A percentile compares a stretch with the other conserved stretches of the same genome.
Conservation (phyloP, 306 rosid genomes). For the Gleditsia sinensis region DNA sequence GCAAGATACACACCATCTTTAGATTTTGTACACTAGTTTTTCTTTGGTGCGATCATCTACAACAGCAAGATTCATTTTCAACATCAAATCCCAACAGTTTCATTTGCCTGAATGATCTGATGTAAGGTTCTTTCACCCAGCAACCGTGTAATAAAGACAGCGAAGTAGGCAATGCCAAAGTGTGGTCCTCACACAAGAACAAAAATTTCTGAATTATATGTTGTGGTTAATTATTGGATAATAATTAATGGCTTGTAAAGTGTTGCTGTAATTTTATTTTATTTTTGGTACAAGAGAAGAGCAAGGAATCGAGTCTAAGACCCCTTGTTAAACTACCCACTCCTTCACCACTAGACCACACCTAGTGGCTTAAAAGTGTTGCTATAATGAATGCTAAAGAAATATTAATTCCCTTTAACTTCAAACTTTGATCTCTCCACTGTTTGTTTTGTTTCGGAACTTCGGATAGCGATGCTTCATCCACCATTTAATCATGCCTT, state of each 20-base stretch:
- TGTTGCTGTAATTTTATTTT: not conserved
- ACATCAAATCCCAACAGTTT: slow-evolving; percentile 44
- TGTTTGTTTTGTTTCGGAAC: slow-evolving; percentile 15
- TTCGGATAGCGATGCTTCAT: slow-evolving; percentile 56
- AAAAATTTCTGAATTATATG: slow-evolving; percentile 29
- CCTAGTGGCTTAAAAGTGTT: no score
- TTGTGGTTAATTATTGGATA: slow-evolving; percentile 35
- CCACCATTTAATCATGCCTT: slow-evolving; percentile 42
- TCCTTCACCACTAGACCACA: no score
- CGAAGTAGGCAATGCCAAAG: slow-evolving; percentile 25
- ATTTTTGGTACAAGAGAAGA: no score
- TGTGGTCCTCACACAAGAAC: slow-evolving; percentile 50
- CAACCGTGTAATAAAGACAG: slow-evolving; percentile 41
- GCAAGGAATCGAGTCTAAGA: no score
- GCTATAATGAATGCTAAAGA: slow-evolving; percentile 17
- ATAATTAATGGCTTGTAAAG: slow-evolving; percentile 34
- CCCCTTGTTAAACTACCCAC: no score
- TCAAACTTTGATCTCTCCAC: slow-evolving; percentile 13
- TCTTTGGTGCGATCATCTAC: not conserved
- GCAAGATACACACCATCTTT: slow-evolving; percentile 19
- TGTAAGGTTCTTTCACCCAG: slow-evolving; percentile 38
- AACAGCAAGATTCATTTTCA: slow-evolving; percentile 30
- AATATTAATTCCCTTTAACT: slow-evolving; percentile 3
- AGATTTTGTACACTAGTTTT: slow-evolving; percentile 5
- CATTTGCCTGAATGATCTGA: slow-evolving; percentile 26